Evolutionary conservation across 1,139 yeast genomes (phyloP).

Genomic region (Pichia sp.): DNA sequence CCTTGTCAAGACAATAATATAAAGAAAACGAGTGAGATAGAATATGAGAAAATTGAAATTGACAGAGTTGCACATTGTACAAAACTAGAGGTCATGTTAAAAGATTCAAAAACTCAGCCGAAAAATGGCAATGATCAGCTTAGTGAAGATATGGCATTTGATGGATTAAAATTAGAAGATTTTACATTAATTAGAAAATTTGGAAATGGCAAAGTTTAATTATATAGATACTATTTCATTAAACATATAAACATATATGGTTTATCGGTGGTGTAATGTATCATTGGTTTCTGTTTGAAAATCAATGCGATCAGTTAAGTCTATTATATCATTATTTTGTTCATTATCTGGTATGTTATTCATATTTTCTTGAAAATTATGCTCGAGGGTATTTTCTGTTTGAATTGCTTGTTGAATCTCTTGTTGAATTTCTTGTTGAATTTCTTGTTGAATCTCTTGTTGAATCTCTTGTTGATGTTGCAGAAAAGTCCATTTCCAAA

Average conservation of each 20-base stretch:
- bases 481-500: slow-evolving; percentile 26
- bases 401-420: neutral
- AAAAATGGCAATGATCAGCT: neutral
- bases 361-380: neutral
- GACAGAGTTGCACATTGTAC: slow-evolving; percentile 1
- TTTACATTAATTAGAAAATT: slow-evolving; percentile 15
- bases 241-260: neutral
- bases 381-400: neutral
- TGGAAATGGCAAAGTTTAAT: slow-evolving; percentile 2
- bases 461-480: neutral
- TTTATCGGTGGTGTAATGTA: slow-evolving; percentile 4
- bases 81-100: slow-evolving; percentile 14
- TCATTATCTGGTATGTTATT: neutral
- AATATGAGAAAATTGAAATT: slow-evolving; percentile 11
- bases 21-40: neutral
- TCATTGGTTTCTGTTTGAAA: slow-evolving; percentile 6
- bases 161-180: slow-evolving; percentile 17
- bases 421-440: neutral
- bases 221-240: neutral
- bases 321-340: neutral
- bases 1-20: slow-evolving; percentile 16
- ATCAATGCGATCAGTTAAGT: neutral
- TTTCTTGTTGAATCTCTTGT: slow-evolving; percentile 1
- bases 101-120: slow-evolving; percentile 1
- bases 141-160: slow-evolving; percentile 12